Percentiles rank a stretch among this genome's conserved stretches.
These are phyloP conservation scores for Entomophthora muscae DNA, from an alignment of 371 early-diverging fungal species.

Conservation along the genomic window DNA sequence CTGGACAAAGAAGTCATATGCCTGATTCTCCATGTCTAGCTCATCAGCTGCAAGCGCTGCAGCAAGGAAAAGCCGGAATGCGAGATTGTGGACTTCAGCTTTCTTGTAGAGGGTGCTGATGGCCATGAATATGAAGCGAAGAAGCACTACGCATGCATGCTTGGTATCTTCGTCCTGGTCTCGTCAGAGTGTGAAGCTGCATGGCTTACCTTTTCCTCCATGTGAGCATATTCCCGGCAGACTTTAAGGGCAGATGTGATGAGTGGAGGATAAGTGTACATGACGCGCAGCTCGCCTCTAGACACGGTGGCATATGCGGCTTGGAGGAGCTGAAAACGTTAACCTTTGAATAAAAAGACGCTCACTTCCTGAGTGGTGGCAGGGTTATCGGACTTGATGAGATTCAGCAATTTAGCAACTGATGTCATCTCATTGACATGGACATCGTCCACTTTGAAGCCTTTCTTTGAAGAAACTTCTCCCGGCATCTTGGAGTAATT, in stretches of 20 bases:
- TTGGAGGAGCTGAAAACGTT: background rate
- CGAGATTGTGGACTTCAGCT: constrained; percentile 47
- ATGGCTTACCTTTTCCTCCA: constrained; percentile 20
- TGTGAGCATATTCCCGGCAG: constrained; percentile 30
- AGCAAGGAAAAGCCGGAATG: constrained; percentile 55
- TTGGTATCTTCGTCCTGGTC: constrained; percentile 36
- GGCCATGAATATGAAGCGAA: constrained; percentile 57
- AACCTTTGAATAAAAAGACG: background rate
- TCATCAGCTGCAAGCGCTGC: constrained; percentile 70
- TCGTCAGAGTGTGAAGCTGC: background rate
- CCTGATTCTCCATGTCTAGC: constrained; percentile 62
- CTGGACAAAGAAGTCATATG: constrained; percentile 84
- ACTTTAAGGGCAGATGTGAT: constrained; percentile 52
- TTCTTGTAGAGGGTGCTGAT: constrained; percentile 43
- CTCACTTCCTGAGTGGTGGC: constrained; percentile 51
- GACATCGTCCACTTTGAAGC: constrained; percentile 42
- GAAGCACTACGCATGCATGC: constrained; percentile 39
- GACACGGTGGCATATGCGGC: background rate
- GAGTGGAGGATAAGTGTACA: constrained; percentile 74
- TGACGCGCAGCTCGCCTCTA: constrained; percentile 67
- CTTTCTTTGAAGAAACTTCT: constrained; percentile 17
- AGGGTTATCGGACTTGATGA: constrained; percentile 47
- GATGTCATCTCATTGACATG: constrained; percentile 65
- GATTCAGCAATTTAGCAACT: constrained; percentile 66
- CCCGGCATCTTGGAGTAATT: constrained; percentile 10